These are phyloP conservation scores for Uromyces viciae-fabae DNA, from an alignment of 1,284 basidiomycete genomes.

Conservation along the genomic window DNA sequence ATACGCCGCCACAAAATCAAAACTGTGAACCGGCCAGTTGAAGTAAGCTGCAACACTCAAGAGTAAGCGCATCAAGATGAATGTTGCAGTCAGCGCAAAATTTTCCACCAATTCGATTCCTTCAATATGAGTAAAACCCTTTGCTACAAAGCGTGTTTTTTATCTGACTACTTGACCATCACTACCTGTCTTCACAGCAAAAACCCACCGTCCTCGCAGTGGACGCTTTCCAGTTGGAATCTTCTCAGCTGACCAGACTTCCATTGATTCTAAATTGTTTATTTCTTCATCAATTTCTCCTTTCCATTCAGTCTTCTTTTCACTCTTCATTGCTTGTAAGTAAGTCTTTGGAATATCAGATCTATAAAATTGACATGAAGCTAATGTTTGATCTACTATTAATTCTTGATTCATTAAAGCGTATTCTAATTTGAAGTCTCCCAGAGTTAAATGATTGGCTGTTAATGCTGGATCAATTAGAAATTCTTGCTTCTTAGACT, in stretches of 20 bases:
- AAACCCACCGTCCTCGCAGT: not conserved
- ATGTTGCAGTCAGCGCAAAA: not conserved
- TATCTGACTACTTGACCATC: not conserved
- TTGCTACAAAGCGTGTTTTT: not conserved
- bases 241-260: not conserved
- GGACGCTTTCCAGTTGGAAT: not conserved
- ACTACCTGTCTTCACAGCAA: not conserved
- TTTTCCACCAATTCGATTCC: not conserved
- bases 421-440: no score
- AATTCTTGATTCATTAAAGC: no score
- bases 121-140: not conserved
- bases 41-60: no score
- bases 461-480: no score
- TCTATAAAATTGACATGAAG: no score
- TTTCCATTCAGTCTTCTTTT: not conserved
- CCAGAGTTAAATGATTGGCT: no score
- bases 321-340: not conserved
- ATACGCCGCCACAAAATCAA: no score
- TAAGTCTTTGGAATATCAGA: no score
- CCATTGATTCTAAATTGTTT: not conserved
- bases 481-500: no score
- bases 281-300: not conserved
- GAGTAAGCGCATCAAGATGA: not conserved
- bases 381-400: no score
- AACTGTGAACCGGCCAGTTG: no score